Percentiles rank a stretch among this genome's conserved stretches.
Conservation (phyloP, 352 stramenopile species). For the Phytophthora sp. region DNA sequence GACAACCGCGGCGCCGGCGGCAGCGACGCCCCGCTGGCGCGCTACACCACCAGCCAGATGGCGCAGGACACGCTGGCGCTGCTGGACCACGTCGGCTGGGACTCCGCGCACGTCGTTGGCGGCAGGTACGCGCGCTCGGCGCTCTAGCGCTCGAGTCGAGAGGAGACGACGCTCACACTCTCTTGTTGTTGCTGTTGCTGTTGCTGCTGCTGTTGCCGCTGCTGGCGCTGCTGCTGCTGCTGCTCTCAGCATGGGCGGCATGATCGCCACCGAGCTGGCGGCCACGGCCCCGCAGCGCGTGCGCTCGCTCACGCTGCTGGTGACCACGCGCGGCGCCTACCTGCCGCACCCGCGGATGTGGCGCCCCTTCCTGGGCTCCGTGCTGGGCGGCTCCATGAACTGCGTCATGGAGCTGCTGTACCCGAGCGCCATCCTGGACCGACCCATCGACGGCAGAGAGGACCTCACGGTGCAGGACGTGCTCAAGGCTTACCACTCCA, state of each 20-base stretch:
- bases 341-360: slow-evolving; percentile 31
- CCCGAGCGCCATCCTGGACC: slow-evolving; percentile 26
- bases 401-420: slow-evolving; percentile 40
- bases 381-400: slow-evolving; percentile 29
- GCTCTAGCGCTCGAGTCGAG: too few relatives aligned
- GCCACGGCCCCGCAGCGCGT: slow-evolving; percentile 32
- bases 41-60: slow-evolving; percentile 61
- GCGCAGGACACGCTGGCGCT: slow-evolving; percentile 49
- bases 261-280: slow-evolving; percentile 53
- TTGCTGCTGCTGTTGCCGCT: too few relatives aligned
- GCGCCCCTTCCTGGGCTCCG: slow-evolving; percentile 33
- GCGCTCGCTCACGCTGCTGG: slow-evolving; percentile 39
- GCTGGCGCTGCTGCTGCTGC: not conserved
- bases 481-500: slow-evolving; percentile 42
- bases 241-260: slow-evolving; percentile 46
- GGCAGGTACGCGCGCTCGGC: slow-evolving; percentile 26
- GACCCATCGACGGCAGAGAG: slow-evolving; percentile 26
- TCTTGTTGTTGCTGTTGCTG: too few relatives aligned
- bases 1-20: slow-evolving; percentile 60
- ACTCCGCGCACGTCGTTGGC: slow-evolving; percentile 43
- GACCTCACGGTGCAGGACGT: slow-evolving; percentile 40
- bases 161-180: too few relatives aligned
- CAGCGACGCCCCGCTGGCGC: slow-evolving; percentile 34
- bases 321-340: slow-evolving; percentile 41
- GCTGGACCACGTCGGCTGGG: slow-evolving; percentile 49